phyloP scores from a whole-genome alignment of 192 early-diverging fungal genomes.

The Coemansia asiatica region DNA sequence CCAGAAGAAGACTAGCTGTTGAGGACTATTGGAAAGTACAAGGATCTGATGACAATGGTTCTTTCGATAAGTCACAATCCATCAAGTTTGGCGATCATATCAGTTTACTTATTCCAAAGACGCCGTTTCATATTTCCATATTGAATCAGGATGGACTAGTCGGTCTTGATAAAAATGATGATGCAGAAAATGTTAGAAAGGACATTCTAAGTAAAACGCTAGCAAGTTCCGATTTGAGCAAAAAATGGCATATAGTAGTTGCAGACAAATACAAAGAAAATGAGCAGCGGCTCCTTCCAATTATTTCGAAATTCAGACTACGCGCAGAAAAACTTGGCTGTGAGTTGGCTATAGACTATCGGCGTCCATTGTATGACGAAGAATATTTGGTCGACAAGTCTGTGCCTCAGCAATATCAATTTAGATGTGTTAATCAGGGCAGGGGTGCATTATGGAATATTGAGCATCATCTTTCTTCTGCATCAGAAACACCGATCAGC shows the following conservation, averaged over 20 bases:
- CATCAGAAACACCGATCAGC: conserved; percentile 60
- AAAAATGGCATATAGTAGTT: no score
- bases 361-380: neutral
- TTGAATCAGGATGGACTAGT: no score
- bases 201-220: no score
- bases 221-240: no score
- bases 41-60: conserved; percentile 5
- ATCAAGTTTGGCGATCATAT: conserved; percentile 16
- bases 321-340: conserved; percentile 70
- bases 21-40: conserved; percentile 77
- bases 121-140: no score
- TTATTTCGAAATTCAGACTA: conserved; percentile 72
- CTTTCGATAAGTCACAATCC: conserved; percentile 30
- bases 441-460: conserved; percentile 81
- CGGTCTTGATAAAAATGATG: no score
- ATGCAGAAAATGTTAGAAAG: no score
- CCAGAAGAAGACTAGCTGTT: conserved; percentile 80
- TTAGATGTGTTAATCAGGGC: conserved; percentile 48
- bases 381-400: neutral
- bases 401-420: conserved; percentile 37
- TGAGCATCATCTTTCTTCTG: conserved; percentile 74
- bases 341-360: conserved; percentile 33
- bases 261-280: conserved; percentile 16
- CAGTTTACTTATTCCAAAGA: no score
- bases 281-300: conserved; percentile 49